Evolutionary conservation across 2,329 filamentous ascomycete genomes (phyloP).

Genomic region (Hirsutella minnesotensis): DNA sequence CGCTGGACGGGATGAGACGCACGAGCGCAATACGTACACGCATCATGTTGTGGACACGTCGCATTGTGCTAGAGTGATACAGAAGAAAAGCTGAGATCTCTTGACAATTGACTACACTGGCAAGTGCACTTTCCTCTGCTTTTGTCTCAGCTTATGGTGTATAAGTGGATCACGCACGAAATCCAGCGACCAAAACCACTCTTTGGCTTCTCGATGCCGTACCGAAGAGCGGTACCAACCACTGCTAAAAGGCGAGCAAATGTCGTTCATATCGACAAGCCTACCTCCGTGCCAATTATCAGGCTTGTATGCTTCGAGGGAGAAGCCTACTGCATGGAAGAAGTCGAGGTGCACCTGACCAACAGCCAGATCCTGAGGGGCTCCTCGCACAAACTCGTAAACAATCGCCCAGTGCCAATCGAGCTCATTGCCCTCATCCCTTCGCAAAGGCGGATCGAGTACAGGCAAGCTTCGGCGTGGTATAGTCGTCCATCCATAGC

Average conservation of each 20-base stretch:
- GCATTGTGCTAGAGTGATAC: no score
- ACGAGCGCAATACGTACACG: no score
- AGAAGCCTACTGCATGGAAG: background rate
- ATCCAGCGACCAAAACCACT: background rate
- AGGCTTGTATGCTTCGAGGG: background rate
- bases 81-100: no score
- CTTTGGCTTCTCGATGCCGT: background rate
- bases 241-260: background rate
- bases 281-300: background rate
- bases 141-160: no score
- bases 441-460: background rate
- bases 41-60: no score
- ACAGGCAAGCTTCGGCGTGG: background rate
- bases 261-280: background rate
- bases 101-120: no score
- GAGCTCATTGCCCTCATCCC: background rate
- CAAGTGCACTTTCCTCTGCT: no score
- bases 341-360: background rate
- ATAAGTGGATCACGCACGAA: background rate
- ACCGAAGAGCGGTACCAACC: background rate
- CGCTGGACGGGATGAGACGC: no score
- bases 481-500: background rate
- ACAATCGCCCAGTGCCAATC: background rate
- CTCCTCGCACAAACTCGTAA: background rate
- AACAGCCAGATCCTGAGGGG: background rate